These are phyloP conservation scores for Pseudogymnoascus sp. DNA, from an alignment of 2,329 filamentous ascomycete genomes.

Conservation along the genomic window DNA sequence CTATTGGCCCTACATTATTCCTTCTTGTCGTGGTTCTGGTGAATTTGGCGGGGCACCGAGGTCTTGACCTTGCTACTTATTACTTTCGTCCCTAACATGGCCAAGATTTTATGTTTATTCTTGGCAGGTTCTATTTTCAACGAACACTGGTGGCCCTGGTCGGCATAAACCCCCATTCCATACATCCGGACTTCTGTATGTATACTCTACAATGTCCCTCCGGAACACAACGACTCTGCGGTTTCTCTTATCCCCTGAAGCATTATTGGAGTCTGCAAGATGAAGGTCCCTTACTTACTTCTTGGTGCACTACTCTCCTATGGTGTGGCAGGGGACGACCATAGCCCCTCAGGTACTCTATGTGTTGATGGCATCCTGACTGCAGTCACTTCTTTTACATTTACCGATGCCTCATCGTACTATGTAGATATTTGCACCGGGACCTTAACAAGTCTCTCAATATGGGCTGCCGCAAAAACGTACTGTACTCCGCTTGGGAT, in stretches of 20 bases:
- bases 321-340: not conserved
- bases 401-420: not conserved
- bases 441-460: not conserved
- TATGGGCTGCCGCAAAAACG: constrained; percentile 9
- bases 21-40: not conserved
- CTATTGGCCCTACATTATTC: not conserved
- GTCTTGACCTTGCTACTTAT: not conserved
- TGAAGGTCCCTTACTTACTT: not conserved
- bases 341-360: not conserved
- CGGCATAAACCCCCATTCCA: not conserved
- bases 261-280: not conserved
- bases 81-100: not conserved
- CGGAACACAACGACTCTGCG: not conserved
- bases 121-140: not conserved
- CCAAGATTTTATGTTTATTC: not conserved
- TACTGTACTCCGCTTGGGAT: not conserved
- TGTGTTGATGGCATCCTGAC: constrained; percentile 4
- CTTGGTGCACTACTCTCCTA: not conserved
- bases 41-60: not conserved
- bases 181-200: not conserved
- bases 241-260: not conserved
- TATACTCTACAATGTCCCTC: not conserved
- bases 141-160: not conserved
- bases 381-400: not conserved
- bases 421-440: constrained; percentile 2